Conservation (phyloP, 2,329 filamentous ascomycete genomes). For the Verticillium albo-atrum region DNA sequence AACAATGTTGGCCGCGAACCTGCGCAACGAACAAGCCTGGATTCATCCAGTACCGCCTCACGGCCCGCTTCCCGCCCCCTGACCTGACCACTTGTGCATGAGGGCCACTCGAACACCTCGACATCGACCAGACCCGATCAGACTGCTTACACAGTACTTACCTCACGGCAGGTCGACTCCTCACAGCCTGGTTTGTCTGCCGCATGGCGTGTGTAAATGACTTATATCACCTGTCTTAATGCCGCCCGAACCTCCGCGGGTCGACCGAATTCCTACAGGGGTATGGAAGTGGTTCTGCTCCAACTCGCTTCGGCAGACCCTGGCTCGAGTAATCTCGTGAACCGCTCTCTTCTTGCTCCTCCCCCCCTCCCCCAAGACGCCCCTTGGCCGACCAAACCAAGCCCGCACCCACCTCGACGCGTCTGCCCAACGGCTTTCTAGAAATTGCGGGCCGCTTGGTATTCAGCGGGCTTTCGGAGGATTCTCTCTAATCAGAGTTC, state of each 20-base stretch:
- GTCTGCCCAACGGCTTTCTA: slow-evolving; percentile 43
- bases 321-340: slow-evolving; percentile 38
- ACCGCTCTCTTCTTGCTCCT: slow-evolving; percentile 31
- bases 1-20: neutral
- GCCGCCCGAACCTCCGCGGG: neutral
- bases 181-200: neutral
- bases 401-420: slow-evolving; percentile 15
- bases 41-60: neutral
- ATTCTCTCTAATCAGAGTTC: slow-evolving; percentile 40
- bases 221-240: slow-evolving; percentile 4
- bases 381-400: slow-evolving; percentile 27
- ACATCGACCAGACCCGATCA: no score
- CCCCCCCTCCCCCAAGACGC: slow-evolving; percentile 11
- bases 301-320: slow-evolving; percentile 18
- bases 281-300: slow-evolving; percentile 8
- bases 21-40: neutral
- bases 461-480: slow-evolving; percentile 36
- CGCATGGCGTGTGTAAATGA: neutral
- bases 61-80: neutral
- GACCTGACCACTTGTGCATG: neutral
- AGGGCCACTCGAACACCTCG: neutral
- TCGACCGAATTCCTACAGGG: slow-evolving; percentile 6
- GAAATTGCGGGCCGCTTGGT: slow-evolving; percentile 36
- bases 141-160: neutral
- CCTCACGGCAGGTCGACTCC: neutral